Base-by-base conservation (phyloP, 345 rosid genomes). In the Eutrema yunnanense region DNA sequence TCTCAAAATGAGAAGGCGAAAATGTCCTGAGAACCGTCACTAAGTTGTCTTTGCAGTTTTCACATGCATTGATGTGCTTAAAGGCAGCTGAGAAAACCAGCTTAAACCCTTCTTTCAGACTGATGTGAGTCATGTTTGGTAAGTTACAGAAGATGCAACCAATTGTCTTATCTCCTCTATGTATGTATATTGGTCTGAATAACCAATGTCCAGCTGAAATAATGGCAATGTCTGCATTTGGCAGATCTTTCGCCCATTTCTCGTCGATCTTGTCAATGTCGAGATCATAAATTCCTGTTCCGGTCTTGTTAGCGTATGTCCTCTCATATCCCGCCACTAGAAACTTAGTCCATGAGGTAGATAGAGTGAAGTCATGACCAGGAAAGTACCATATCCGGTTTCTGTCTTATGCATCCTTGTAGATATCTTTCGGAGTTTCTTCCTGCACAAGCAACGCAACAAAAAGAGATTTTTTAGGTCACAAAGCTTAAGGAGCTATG, bases 1-100 rank as follows among this genome's bases (percentile, higher is more conserved):
- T 67, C 87, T 92, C 90, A 6, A 88, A 92, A 76, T 87, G 93
- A 0, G 92, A 78, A 0, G 92, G 96, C 4, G 96, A 86, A 76
- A 84, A 85, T 38, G 92, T 90, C 84, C 96, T 81, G 7, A 87
- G 40, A 41, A 88, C 26, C 1, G 92, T 76, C 50, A 79, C 85
- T 8, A 59, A 64, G 30, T 55, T 77, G 30, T 12, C 62, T 53
- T 65, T 75, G 74, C 87, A 82, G 9, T 62, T 67, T 38, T 43
- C 29, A 73, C 91, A 84, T 2, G 10, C 40, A 9, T 78, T 82
- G 33, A 90, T 85, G 68, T 84, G 83, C 10, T 34, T 46, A 0
- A 92, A 71, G 3, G 88, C 83, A 0, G 86, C 63, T 12, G 83
- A 73, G 55, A 83, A 62, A 4, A 88, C 81, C 77, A 90, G 71